A percentile compares a stretch with the other conserved stretches of the same genome.
phyloP scores from a whole-genome alignment of 2,329 filamentous ascomycete species.

The Arthrocladium fulminans region DNA sequence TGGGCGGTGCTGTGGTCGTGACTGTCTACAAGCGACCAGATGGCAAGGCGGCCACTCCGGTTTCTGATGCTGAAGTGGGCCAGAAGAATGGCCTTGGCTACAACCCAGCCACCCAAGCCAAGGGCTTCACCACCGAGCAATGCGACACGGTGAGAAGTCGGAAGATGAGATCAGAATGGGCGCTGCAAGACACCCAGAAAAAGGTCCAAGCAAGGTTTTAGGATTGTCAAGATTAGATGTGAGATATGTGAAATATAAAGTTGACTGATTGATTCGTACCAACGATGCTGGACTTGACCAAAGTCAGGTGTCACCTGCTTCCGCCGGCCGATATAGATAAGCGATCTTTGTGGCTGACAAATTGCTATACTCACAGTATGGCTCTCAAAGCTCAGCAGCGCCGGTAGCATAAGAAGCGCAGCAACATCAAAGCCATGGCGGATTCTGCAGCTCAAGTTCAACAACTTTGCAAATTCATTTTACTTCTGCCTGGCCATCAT shows the following conservation, averaged over 20 bases:
- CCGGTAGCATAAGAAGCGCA: too few species aligned
- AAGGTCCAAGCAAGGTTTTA: slow-evolving; percentile 64
- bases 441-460: too few species aligned
- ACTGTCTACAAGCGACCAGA: slow-evolving; percentile 83
- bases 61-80: slow-evolving; percentile 57
- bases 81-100: slow-evolving; percentile 67
- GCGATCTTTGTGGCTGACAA: not conserved
- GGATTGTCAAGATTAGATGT: too few species aligned
- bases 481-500: too few species aligned
- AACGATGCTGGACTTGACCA: too few species aligned
- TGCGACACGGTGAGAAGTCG: slow-evolving; percentile 60
- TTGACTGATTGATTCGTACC: too few species aligned
- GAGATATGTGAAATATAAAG: too few species aligned
- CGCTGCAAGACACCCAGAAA: slow-evolving; percentile 63
- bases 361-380: not conserved
- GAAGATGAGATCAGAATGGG: slow-evolving; percentile 62
- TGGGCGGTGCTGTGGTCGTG: slow-evolving; percentile 83
- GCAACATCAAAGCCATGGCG: too few species aligned
- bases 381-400: too few species aligned
- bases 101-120: slow-evolving; percentile 83
- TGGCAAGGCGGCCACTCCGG: slow-evolving; percentile 51
- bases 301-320: too few species aligned
- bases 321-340: not conserved
- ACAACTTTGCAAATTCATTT: too few species aligned
- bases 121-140: slow-evolving; percentile 75